Evolutionary conservation across 352 stramenopile genomes (phyloP).

Genomic region (Pythium guiyangense): DNA sequence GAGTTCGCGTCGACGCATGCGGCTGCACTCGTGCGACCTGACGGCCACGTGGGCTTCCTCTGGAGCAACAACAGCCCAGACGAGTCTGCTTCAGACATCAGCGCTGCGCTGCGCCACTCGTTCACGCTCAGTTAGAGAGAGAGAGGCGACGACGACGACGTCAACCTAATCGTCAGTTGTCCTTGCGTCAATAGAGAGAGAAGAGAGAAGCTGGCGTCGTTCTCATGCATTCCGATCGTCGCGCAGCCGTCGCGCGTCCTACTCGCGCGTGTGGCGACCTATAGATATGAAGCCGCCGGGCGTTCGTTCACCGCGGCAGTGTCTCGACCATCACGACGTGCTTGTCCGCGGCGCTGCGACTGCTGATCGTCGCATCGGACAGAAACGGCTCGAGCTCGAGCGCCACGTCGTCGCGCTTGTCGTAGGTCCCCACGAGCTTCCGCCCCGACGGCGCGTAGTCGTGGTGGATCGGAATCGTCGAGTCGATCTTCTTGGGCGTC

Average conservation of each 20-base stretch:
- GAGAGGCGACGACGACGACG: neutral
- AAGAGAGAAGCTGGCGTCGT: too few relatives aligned
- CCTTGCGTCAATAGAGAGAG: too few relatives aligned
- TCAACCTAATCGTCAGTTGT: too few relatives aligned
- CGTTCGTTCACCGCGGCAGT: neutral
- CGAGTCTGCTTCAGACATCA: neutral
- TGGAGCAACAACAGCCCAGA: constrained; percentile 21
- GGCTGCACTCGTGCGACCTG: constrained; percentile 67
- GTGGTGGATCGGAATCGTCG: constrained; percentile 11
- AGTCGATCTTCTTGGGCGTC: constrained; percentile 12
- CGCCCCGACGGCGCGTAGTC: neutral
- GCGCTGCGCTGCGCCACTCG: constrained; percentile 10
- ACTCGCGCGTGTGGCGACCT: too few relatives aligned
- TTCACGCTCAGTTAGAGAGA: constrained; percentile 5
- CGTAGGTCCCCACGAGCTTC: constrained; percentile 12
- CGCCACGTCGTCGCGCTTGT: constrained; percentile 25
- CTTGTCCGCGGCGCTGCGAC: neutral
- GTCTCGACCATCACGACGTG: neutral
- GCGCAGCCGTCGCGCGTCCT: too few relatives aligned
- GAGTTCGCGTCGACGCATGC: constrained; percentile 28
- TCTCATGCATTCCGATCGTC: too few relatives aligned
- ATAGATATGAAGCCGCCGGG: too few relatives aligned
- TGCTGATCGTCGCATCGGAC: neutral
- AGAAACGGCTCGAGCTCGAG: constrained; percentile 46
- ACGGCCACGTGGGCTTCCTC: constrained; percentile 71